phyloP scores from a whole-genome alignment of 495 filamentous ascomycete genomes.

The Venustampulla echinocandica region DNA sequence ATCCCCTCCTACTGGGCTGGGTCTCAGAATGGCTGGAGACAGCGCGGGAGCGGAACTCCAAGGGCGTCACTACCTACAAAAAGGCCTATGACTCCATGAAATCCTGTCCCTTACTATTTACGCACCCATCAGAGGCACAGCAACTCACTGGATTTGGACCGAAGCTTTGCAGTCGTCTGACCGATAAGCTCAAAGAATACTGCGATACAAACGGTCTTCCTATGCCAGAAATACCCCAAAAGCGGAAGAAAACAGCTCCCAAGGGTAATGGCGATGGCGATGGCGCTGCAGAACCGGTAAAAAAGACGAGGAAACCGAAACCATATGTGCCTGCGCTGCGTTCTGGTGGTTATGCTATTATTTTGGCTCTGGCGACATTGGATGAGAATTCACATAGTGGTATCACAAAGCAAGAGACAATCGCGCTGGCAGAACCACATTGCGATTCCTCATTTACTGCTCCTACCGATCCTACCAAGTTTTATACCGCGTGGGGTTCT shows the following conservation, averaged over 20 bases:
- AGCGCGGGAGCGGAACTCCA: slow-evolving; percentile 61
- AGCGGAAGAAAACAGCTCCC: slow-evolving; percentile 21
- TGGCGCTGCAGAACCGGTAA: slow-evolving; percentile 29
- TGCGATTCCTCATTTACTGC: slow-evolving; percentile 70
- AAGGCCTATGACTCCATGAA: slow-evolving; percentile 77
- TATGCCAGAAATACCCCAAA: slow-evolving; percentile 51
- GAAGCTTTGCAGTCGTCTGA: slow-evolving; percentile 61
- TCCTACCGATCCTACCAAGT: slow-evolving; percentile 56
- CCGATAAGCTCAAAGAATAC: slow-evolving; percentile 55
- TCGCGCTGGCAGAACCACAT: slow-evolving; percentile 61
- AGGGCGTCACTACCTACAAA: slow-evolving; percentile 64
- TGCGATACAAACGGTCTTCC: slow-evolving; percentile 63
- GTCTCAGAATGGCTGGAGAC: slow-evolving; percentile 75
- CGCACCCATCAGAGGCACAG: slow-evolving; percentile 66
- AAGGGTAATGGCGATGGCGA: slow-evolving; percentile 24
- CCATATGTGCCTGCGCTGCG: slow-evolving; percentile 64
- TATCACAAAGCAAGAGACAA: slow-evolving; percentile 60
- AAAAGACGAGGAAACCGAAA: slow-evolving; percentile 54
- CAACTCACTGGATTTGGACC: slow-evolving; percentile 65
- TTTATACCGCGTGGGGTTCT: slow-evolving; percentile 77
- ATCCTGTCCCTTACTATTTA: slow-evolving; percentile 63
- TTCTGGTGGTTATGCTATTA: slow-evolving; percentile 66
- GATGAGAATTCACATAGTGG: slow-evolving; percentile 45
- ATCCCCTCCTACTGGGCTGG: slow-evolving; percentile 67
- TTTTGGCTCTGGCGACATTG: slow-evolving; percentile 56